Base-by-base conservation (phyloP, 2,329 filamentous ascomycete species). In the Metarhizium album region DNA sequence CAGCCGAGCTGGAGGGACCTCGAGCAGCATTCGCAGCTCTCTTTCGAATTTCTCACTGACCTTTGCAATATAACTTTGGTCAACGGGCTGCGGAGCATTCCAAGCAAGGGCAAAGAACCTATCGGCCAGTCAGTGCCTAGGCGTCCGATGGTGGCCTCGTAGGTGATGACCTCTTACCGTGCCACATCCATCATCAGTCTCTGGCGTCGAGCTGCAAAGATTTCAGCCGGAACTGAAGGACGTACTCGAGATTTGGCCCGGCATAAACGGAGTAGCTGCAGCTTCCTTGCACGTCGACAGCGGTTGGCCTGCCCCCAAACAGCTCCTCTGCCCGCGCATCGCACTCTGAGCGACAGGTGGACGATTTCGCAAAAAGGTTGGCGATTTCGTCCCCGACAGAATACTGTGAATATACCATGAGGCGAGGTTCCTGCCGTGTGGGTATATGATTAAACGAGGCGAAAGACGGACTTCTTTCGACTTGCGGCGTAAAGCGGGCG, bases 21-120 rank as follows among this genome's bases (percentile, higher is more conserved):
- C 16, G 53, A 64, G 61, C 42, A 72, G 53, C 22, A 64, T 48
- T 33, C 57, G 51, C 7, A 71, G 58, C 4, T 71, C 64, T 47
- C 47, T 59, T 24, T 57, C 51, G 46, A 66, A 68, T 42, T 46
- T 60, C 51, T 60, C 23, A 5, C 23, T 35, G 9, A 70, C 47
- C 11, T 47, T 45, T 22, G 58, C 51, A 49, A 58, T 54, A 52
- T 66, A 63, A 2, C 46, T 55, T 55, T 48, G 52, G 49, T 57
- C 52, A 40, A 66, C 58, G 49, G 42, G 23, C 53, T 69, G 64
- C 9, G 64, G 62, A 4, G 55, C 13, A 38, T 67, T 70, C 66
- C 65, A 73, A 2, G 65, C 62, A 27, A 63, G 56, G 49, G 67
- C 65, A 58, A 71, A 67, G 56, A 70, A 70, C n/a, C 68, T 70